phyloP scores from a whole-genome alignment of 345 rosid genomes.

The Eucalyptus sp. region DNA sequence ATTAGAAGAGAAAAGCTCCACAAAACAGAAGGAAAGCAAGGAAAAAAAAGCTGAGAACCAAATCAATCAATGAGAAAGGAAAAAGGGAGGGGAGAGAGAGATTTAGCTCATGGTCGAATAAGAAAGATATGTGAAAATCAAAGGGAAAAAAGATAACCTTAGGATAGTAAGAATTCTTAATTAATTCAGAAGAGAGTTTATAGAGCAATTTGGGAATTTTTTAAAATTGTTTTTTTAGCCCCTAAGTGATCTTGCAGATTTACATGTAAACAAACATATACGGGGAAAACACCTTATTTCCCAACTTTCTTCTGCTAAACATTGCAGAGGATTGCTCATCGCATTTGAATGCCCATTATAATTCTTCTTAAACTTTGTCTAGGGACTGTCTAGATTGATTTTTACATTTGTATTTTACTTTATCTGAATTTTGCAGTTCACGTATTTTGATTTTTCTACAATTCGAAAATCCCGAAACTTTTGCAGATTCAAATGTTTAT shows the following conservation, averaged over 20 bases:
- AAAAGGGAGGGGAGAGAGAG: no score
- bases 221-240: neutral
- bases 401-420: neutral
- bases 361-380: neutral
- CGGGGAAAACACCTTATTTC: neutral
- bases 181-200: neutral
- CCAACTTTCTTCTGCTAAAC: neutral
- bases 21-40: no score
- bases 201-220: neutral
- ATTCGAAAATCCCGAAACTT: neutral
- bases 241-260: neutral
- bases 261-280: neutral
- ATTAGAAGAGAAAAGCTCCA: no score
- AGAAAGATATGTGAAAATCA: no score
- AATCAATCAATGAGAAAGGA: no score
- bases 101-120: no score
- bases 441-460: fast-evolving
- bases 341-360: neutral
- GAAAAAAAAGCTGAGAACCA: no score
- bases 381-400: neutral
- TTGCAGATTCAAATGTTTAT: neutral
- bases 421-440: neutral
- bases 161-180: no score
- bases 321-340: neutral
- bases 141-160: no score